Conservation (phyloP, 164 flowering plant species). For the Sextonia rubra region DNA sequence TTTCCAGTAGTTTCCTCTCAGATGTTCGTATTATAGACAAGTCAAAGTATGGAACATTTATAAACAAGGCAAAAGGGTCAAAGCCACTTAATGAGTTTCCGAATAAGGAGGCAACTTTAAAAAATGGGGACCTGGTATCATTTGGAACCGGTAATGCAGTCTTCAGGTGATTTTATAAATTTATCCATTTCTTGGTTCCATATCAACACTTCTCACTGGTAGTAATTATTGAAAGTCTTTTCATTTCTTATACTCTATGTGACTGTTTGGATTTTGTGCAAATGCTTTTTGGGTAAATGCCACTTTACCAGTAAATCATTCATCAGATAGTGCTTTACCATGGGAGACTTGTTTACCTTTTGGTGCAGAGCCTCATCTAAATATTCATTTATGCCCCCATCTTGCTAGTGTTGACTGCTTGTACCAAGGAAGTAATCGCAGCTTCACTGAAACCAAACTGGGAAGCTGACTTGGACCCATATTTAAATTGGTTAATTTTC, state of each 20-base stretch:
- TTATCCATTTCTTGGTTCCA: background rate
- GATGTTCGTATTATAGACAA: slow-evolving; percentile 55
- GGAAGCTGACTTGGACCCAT: too few species aligned
- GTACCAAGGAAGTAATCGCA: too few species aligned
- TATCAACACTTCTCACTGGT: background rate
- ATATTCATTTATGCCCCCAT: background rate
- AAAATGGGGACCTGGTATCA: slow-evolving; percentile 63
- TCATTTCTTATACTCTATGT: background rate
- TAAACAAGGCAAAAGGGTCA: slow-evolving; percentile 35
- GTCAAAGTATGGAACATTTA: slow-evolving; percentile 82
- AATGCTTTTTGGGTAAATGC: background rate
- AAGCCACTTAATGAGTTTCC: slow-evolving; percentile 54
- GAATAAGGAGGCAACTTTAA: slow-evolving; percentile 46
- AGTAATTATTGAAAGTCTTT: background rate
- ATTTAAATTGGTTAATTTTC: too few species aligned
- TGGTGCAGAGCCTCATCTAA: background rate
- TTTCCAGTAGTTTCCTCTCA: slow-evolving; percentile 26
- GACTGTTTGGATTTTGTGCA: background rate
- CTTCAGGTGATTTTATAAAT: slow-evolving; percentile 53
- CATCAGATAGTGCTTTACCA: background rate
- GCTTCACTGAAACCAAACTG: too few species aligned
- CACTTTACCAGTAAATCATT: background rate
- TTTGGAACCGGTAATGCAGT: slow-evolving; percentile 85
- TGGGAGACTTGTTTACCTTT: background rate
- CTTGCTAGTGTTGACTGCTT: too few species aligned